Evolutionary conservation across 2,329 filamentous ascomycete genomes (phyloP), one percentile per base, ranked within the genome.

Genomic region (Dothidotthia symphoricarpi): DNA sequence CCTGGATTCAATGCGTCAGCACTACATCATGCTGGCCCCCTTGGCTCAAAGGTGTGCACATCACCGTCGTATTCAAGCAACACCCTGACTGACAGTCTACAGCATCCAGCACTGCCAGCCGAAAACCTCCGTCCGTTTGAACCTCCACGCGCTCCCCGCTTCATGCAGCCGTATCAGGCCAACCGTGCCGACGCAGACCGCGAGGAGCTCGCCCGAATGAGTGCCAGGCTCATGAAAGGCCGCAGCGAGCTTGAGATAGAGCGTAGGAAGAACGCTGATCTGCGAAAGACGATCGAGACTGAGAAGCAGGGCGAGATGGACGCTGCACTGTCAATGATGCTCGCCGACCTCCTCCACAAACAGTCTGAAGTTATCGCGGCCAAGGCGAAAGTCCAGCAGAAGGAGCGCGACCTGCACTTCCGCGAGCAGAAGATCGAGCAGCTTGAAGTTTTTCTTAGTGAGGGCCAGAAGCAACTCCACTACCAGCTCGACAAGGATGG

Each of bases 381-480:
- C n/a, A 42, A 53, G 22, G 41, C 39, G 5, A 36, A 38, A 6
- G 6, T 39, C 3, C 25, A 49, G 22, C 34, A 45, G 16, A 45
- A 44, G 17, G 31, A 48, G 16, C 39, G 43, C 1, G 43, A 47
- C 3, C 24, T 59, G 1, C 19, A 38, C 0, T 16, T 38, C 4
- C 56, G 56, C 1, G 44, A 52, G 11, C 28, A 37, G 5, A 39
- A 28, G 2, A 47, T 57, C 9, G 22, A 41, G 5, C 48, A 57
- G 16, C 6, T 45, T 0, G 59, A 63, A 22, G 15, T 40, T 0
- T 54, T 51, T 22, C 50, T 61, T 3, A 22, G 43, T 4, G 36
- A 44, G 15, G 59, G 59, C 6, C 55, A 61, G 31, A 55, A 47
- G 19, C 51, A 55, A 12, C 29, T 57, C 4, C 29, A 42, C 9